These are phyloP conservation scores for Tubosaeta sp. DNA, from an alignment of 768 basidiomycete species.

Conservation along the genomic window DNA sequence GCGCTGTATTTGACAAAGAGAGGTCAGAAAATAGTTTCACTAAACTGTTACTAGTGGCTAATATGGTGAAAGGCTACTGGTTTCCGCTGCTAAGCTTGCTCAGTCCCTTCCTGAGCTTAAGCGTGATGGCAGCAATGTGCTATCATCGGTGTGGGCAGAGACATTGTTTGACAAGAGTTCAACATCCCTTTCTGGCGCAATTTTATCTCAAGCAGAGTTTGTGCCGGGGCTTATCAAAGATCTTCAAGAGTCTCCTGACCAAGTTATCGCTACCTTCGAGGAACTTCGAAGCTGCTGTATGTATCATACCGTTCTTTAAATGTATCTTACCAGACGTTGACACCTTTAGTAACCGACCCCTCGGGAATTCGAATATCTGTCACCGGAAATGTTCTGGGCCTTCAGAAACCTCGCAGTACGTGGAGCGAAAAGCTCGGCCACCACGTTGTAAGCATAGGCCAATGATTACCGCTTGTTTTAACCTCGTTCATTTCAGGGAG, in stretches of 20 bases:
- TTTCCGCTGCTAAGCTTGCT: slow-evolving; percentile 82
- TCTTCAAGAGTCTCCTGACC: slow-evolving; percentile 68
- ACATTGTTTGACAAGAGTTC: slow-evolving; percentile 66
- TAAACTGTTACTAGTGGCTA: not conserved
- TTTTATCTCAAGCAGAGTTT: slow-evolving; percentile 75
- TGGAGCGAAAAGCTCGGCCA: slow-evolving; percentile 70
- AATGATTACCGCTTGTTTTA: not conserved
- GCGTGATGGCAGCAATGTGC: slow-evolving; percentile 79
- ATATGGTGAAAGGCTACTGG: slow-evolving; percentile 55
- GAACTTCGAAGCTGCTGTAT: slow-evolving; percentile 63
- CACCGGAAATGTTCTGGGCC: slow-evolving; percentile 73
- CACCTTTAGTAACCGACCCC: slow-evolving; percentile 68
- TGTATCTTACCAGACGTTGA: not conserved
- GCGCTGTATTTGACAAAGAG: slow-evolving; percentile 72
- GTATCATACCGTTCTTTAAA: slow-evolving; percentile 25
- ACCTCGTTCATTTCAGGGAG: slow-evolving; percentile 30
- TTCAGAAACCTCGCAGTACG: slow-evolving; percentile 66
- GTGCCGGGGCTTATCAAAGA: slow-evolving; percentile 68
- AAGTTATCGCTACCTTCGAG: slow-evolving; percentile 71
- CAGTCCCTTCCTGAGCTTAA: slow-evolving; percentile 90
- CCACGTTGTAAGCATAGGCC: slow-evolving; percentile 49
- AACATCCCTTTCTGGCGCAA: slow-evolving; percentile 59
- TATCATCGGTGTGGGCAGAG: slow-evolving; percentile 65
- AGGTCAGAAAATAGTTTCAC: slow-evolving; percentile 41
- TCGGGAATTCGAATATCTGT: slow-evolving; percentile 84